These are phyloP conservation scores for Coemansia sp. DNA, from an alignment of 192 early-diverging fungal genomes.

Conservation along the genomic window DNA sequence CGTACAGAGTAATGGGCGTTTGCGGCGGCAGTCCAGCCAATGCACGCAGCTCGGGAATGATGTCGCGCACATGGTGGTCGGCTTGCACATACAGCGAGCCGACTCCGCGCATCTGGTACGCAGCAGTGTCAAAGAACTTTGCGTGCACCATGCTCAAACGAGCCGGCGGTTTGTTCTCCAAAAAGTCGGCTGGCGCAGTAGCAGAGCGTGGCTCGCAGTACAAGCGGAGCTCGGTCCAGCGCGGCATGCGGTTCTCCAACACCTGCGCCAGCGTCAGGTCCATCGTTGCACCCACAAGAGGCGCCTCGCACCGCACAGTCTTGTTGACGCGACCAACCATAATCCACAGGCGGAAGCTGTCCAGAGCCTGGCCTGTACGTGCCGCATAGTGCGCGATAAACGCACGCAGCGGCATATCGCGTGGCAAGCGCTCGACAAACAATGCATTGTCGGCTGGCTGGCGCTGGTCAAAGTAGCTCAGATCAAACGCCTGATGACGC, in stretches of 20 bases:
- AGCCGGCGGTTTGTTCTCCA: slow-evolving; percentile 1
- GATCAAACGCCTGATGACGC: slow-evolving; percentile 82
- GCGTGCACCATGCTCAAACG: slow-evolving; percentile 70
- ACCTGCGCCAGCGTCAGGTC: slow-evolving; percentile 39
- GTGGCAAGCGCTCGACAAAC: slow-evolving; percentile 37
- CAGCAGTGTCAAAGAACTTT: slow-evolving; percentile 78
- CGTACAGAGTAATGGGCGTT: slow-evolving; percentile 66
- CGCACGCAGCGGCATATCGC: slow-evolving; percentile 31
- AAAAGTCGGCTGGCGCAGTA: slow-evolving; percentile 18
- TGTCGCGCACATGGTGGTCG: slow-evolving; percentile 59
- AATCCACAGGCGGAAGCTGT: slow-evolving; percentile 78
- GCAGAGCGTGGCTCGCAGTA: slow-evolving; percentile 49
- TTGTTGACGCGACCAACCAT: slow-evolving; percentile 88
- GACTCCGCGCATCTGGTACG: slow-evolving; percentile 60
- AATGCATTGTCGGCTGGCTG: slow-evolving; percentile 40
- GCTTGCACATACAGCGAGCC: slow-evolving; percentile 58
- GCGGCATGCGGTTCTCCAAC: slow-evolving; percentile 28
- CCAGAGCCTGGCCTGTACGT: slow-evolving; percentile 46
- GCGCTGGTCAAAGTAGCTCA: slow-evolving; percentile 69
- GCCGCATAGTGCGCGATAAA: slow-evolving; percentile 59
- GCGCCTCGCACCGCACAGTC: slow-evolving; percentile 82
- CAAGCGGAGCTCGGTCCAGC: slow-evolving; percentile 52
- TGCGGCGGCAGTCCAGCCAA: slow-evolving; percentile 58
- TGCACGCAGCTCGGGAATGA: slow-evolving; percentile 58
- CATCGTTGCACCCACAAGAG: slow-evolving; percentile 30